Evolutionary conservation across 75 land plant species (phyloP), one percentile per base, ranked within the genome.

Genomic region (Pinus taeda): DNA sequence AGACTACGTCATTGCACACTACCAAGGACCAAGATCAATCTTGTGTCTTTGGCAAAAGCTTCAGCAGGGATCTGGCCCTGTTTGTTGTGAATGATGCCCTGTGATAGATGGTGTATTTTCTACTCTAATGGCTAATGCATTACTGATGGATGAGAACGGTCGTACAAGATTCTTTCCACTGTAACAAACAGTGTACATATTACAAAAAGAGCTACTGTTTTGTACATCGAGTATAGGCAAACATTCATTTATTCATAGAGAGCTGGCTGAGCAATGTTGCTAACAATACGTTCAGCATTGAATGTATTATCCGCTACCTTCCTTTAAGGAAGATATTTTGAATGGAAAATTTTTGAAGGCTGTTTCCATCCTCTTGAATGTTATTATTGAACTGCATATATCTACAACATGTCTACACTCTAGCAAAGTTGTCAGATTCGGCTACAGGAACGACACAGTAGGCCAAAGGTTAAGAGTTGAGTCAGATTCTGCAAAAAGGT

Each of bases 11-110:
- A 89, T 94, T 73, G 93, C 98, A 0, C 99, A 97, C 71, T 94
- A 97, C 75, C 98, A 94, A 77, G 83, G 89, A 53, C 93, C 99
- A 6, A 79, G 92, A 36, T 90, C 91, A 59, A 87, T 97, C 92
- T 79, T 86, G 3, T 97, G 98, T 74, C 77, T 97, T 18, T 97
- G 99, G 99, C 85, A 88, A 63, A 91, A 89, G 69, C 88, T 92
- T 17, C 79, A 78, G 76, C 84, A 86, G 36, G 83, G 78, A 39
- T 57, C 84, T 5, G 80, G 80, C 0, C 85, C 90, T 37, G 24
- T 57, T 57, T 96, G 97, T 66, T 94, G 97, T 74, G 49, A 85
- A 24, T 78, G 80, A 69, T 9, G 17, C 8, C 75, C 60, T 42
- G 22, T 69, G 72, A 21, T 6, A 9, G 12, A 4, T 39, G 11